Base-by-base conservation (phyloP, 2,329 filamentous ascomycete genomes). In the Grosmannia serpens region DNA sequence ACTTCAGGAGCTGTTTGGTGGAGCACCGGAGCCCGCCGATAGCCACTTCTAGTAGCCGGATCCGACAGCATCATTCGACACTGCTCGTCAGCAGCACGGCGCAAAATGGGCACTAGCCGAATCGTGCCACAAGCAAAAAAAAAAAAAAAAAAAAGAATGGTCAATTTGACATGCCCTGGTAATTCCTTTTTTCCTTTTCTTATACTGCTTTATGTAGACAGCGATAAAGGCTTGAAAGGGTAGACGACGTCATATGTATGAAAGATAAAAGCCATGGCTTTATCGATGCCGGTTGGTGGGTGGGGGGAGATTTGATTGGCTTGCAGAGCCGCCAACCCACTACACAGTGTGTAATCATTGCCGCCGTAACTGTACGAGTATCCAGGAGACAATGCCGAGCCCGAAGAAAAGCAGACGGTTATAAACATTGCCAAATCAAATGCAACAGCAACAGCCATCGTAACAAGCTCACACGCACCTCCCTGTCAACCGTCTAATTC, bases 1-100 rank as follows among this genome's bases (percentile, higher is more conserved):
- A 13, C 41, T 52, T 29, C 31, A 50, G 38, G 22, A 31, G 29
- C 17, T n/a, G 20, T 10, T 22, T 50, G 13, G 58, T 61, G 60
- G 61, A 44, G 59, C 56, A 50, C 58, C 64, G 64, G 64, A 66
- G 62, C 63, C 64, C 64, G 64, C 63, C 64, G 63, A 65, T 49
- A 53, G 60, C 64, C 64, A 64, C 62, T 56, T 55, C 46, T 27
- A 52, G 22, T 41, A 27, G 47, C 44, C 53, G 59, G 53, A 53
- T 49, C 56, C n/a, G 46, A 27, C 31, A 57, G 17, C 17, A 57
- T 57, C 55, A 33, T 57, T 57, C 55, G 47, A 57, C 55, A 44
- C 24, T 7, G 17, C 26, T 10, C 11, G 26, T 24, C 38, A 55
- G 33, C 53, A 29, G 38, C 24, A 46, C 27, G 17, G n/a, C 53